Percentiles rank a stretch among this genome's conserved stretches.
These are phyloP conservation scores for Bryoglossum gracile DNA, from an alignment of 495 filamentous ascomycete genomes.

Conservation along the genomic window DNA sequence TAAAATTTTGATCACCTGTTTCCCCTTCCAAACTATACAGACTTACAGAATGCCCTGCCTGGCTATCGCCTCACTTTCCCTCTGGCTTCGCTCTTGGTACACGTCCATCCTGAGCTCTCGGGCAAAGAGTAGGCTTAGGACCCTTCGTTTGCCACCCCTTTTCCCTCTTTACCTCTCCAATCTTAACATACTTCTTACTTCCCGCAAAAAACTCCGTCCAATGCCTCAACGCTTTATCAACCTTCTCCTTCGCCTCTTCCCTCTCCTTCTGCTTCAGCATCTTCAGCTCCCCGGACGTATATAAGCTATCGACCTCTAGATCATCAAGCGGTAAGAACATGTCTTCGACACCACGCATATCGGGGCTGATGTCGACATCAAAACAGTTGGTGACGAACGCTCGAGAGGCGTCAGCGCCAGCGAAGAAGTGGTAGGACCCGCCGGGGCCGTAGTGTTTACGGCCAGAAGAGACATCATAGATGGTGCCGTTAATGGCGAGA, in stretches of 20 bases:
- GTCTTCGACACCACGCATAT: constrained; percentile 79
- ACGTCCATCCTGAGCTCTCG: background rate
- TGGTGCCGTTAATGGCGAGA: constrained; percentile 83
- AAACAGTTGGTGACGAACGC: constrained; percentile 98
- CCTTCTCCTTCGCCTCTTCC: constrained; percentile 44
- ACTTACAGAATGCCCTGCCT: too few relatives aligned
- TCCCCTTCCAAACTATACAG: background rate
- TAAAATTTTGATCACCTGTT: too few relatives aligned
- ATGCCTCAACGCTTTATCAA: constrained; percentile 50
- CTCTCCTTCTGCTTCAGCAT: constrained; percentile 46
- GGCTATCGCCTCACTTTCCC: background rate
- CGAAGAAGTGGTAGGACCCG: constrained; percentile 81
- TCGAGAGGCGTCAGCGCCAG: constrained; percentile 78
- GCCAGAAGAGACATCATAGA: constrained; percentile 85
- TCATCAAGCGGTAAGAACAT: constrained; percentile 80
- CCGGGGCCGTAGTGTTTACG: constrained; percentile 78
- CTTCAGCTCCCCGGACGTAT: constrained; percentile 45
- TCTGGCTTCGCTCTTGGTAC: background rate
- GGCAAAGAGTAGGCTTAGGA: background rate
- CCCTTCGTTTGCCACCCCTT: constrained; percentile 22
- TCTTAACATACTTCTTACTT: constrained; percentile 61
- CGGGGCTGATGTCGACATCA: constrained; percentile 69
- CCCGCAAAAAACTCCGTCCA: constrained; percentile 70
- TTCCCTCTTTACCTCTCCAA: constrained; percentile 35
- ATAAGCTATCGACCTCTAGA: constrained; percentile 42